phyloP scores from a whole-genome alignment of 2,329 filamentous ascomycete genomes.

The Neoascochyta sp. region DNA sequence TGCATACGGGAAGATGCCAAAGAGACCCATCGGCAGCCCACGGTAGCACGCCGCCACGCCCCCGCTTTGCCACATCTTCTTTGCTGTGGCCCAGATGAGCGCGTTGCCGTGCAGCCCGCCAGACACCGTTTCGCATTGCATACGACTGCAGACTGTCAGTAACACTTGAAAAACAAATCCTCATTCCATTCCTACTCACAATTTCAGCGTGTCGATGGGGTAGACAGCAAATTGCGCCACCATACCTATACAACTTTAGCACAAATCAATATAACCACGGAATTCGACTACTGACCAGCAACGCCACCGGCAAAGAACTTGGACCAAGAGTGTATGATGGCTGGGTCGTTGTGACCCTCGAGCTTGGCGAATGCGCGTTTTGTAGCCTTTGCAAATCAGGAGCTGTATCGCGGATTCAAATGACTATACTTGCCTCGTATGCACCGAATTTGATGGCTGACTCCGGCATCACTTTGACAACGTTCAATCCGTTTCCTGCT shows the following conservation, averaged over 20 bases:
- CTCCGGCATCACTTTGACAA: constrained; percentile 97
- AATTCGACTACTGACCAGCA: constrained; percentile 51
- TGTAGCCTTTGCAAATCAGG: constrained; percentile 56
- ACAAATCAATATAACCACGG: not conserved
- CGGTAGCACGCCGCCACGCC: constrained; percentile 79
- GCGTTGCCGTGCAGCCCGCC: constrained; percentile 79
- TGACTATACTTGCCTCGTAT: constrained; percentile 63
- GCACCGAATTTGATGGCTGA: constrained; percentile 98
- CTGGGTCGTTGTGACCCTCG: constrained; percentile 82
- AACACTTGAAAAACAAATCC: constrained; percentile 3
- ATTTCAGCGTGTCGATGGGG: constrained; percentile 79
- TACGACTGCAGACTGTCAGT: constrained; percentile 59
- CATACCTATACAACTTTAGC: constrained; percentile 55
- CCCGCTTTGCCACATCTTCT: constrained; percentile 78
- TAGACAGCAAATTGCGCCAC: constrained; percentile 97
- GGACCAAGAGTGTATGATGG: constrained; percentile 73
- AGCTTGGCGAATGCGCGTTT: constrained; percentile 81
- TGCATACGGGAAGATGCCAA: constrained; percentile 97
- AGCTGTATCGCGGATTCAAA: not conserved
- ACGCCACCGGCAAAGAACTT: constrained; percentile 89
- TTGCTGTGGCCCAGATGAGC: constrained; percentile 75
- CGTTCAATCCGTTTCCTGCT: constrained; percentile 88
- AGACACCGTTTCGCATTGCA: constrained; percentile 91
- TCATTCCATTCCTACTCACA: constrained; percentile 44
- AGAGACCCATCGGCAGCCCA: constrained; percentile 84